Conservation (phyloP, 106 monocot genomes). For the Apostasia ramifera region DNA sequence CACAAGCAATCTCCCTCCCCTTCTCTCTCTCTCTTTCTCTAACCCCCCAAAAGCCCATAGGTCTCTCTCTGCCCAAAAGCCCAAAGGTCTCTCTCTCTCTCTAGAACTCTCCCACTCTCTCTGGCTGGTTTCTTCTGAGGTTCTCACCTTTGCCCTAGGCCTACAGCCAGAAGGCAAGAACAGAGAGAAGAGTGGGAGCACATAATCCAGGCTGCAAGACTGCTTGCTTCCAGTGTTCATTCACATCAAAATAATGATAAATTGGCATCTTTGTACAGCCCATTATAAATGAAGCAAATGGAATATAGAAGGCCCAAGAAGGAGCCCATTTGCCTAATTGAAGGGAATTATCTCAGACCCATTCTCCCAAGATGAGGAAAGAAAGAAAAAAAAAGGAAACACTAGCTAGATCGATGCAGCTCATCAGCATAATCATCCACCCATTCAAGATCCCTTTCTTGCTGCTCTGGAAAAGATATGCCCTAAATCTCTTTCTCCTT, state of each 20-base stretch:
- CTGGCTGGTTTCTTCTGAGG: not conserved
- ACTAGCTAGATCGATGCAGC: constrained; percentile 9
- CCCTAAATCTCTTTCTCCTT: not conserved
- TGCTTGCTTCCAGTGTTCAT: constrained; percentile 32
- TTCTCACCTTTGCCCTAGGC: not conserved
- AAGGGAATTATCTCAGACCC: constrained; percentile 53
- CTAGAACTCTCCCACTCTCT: not conserved
- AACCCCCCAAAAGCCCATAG: constrained; percentile 1
- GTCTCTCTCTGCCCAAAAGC: constrained; percentile 5
- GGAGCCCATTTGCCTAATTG: constrained; percentile 29
- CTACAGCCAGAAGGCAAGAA: not conserved
- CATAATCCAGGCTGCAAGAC: constrained; percentile 13
- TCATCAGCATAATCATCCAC: constrained; percentile 4
- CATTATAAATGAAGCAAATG: constrained; percentile 66
- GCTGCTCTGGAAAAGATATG: constrained; percentile 10
- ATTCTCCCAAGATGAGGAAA: constrained; percentile 29
- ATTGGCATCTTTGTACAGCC: constrained; percentile 52
- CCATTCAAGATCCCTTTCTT: constrained; percentile 31
- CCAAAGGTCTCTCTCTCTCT: constrained; percentile 9
- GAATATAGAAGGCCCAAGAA: constrained; percentile 55
- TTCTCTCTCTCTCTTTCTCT: constrained; percentile 11
- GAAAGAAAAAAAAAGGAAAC: not conserved
- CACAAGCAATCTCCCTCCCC: constrained; percentile 34
- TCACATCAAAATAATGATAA: constrained; percentile 66
- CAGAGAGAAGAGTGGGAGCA: constrained; percentile 11